Conservation (phyloP, 257 asterid species). For the Salvia hispanica region DNA sequence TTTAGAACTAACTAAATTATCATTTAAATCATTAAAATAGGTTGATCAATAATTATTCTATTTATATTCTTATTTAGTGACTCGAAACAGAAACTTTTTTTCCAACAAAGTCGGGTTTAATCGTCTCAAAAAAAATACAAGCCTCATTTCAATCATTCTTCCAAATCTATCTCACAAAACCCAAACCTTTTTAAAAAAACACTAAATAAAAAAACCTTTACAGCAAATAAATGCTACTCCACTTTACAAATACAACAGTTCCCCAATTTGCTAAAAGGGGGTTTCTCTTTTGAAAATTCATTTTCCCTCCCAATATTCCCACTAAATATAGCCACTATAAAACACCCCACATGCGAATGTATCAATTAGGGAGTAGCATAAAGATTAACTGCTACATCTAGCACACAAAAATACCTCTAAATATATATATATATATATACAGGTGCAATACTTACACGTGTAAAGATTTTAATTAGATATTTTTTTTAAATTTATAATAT, state of each 20-base stretch:
- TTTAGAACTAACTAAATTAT: no score
- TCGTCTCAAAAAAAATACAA: background rate
- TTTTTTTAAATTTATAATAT: background rate
- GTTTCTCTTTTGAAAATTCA: slow-evolving; percentile 36
- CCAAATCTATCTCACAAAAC: background rate
- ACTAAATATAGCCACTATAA: slow-evolving; percentile 37
- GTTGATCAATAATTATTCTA: no score
- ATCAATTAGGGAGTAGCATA: slow-evolving; percentile 29
- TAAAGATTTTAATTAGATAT: background rate
- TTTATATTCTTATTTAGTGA: no score
- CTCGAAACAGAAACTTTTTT: no score
- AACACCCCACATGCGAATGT: slow-evolving; percentile 46
- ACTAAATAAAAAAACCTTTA: slow-evolving; percentile 34
- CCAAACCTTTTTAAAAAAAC: slow-evolving; percentile 19
- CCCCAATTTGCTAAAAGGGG: slow-evolving; percentile 36
- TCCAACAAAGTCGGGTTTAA: background rate
- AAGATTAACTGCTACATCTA: slow-evolving; percentile 36
- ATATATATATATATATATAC: background rate
- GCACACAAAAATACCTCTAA: slow-evolving; percentile 1
- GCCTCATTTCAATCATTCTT: background rate
- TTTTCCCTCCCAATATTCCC: slow-evolving; percentile 39
- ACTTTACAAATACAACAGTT: slow-evolving; percentile 18
- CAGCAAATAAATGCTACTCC: slow-evolving; percentile 33
- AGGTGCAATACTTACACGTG: slow-evolving; percentile 23
- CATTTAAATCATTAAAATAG: no score